Evolutionary conservation across 768 basidiomycete genomes (phyloP), one percentile per base, ranked within the genome.

Genomic region (Collybiopsis luxurians): DNA sequence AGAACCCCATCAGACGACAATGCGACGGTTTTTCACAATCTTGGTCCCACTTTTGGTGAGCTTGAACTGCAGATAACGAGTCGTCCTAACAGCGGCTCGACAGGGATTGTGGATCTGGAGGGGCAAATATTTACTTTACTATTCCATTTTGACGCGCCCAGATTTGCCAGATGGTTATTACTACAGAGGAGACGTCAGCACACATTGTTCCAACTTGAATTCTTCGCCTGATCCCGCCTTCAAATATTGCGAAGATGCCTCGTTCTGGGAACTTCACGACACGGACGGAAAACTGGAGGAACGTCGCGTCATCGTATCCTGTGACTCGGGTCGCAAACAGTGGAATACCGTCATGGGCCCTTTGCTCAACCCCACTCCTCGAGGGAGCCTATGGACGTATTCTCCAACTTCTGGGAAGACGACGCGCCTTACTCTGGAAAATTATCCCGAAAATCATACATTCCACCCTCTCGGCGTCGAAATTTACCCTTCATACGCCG

Each of bases 301-400:
- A 31, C 46, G 40, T 17, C 34, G 46, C 15, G 69, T n/a, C 66
- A 73, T 3, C 55, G 61, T 58, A 21, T 44, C 57, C 34, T 75
- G 74, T 44, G 74, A 75, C 57, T 67, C 70, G n/a, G 61, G 50
- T 13, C 59, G 85, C 13, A 77, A 77, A 59, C 67, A 75, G 26
- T 91, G 89, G 89, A 91, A 91, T 65, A 89, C 88, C 6, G 89
- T 83, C 45, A 84, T 87, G 83, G 89, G 89, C 0, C 89, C 89
- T 5, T 65, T 91, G 48, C 67, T 59, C 0, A 70, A 89, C 62
- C 86, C 89, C 1, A 63, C 70, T 3, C 81, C 83, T 4, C 77
- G 67, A n/a, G 89, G 86, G 0, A 72, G 76, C 2, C 71, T 91
- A 23, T 91, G 88, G 80, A 46, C 88, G 3, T 80, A 85, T 61